phyloP scores from a whole-genome alignment of 139 green algal species.

The Chlorella sp. region DNA sequence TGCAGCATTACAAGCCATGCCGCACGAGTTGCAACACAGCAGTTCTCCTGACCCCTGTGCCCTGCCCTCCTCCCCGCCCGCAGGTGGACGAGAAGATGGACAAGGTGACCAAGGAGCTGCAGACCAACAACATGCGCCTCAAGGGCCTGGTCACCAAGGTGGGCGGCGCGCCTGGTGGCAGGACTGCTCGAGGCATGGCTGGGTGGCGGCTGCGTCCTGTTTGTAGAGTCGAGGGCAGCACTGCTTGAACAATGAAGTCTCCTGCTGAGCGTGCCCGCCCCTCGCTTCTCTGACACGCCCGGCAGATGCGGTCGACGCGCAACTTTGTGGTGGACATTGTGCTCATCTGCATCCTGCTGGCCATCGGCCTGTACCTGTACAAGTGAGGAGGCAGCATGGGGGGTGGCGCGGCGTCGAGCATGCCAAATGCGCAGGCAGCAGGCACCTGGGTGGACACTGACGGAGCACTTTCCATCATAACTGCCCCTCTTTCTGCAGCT shows the following conservation, averaged over 20 bases:
- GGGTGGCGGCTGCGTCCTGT: not conserved
- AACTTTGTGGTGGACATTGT: conserved; percentile 92
- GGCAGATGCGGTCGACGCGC: conserved; percentile 75
- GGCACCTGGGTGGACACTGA: too few species aligned
- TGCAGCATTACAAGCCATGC: too few species aligned
- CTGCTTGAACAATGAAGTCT: not conserved
- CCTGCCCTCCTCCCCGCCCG: not conserved
- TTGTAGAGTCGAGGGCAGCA: not conserved
- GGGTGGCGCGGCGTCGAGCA: too few species aligned
- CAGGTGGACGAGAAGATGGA: conserved; percentile 78
- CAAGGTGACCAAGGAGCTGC: conserved; percentile 72
- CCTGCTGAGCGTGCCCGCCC: too few species aligned
- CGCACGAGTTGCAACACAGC: too few species aligned
- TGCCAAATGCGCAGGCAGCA: too few species aligned
- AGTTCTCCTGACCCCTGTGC: too few species aligned
- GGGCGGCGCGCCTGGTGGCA: not conserved
- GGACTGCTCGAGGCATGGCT: not conserved
- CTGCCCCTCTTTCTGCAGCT: not conserved
- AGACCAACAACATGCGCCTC: conserved; percentile 85
- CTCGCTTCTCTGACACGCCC: not conserved
- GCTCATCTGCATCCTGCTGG: conserved; percentile 83
- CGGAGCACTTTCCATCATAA: too few species aligned
- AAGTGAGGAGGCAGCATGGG: conserved; percentile 17
- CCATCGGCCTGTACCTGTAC: conserved; percentile 80
- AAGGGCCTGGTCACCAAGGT: conserved; percentile 78